Percentiles rank a stretch among this genome's conserved stretches.
Conservation (phyloP, 768 basidiomycete species). For the Mycena galericulata region DNA sequence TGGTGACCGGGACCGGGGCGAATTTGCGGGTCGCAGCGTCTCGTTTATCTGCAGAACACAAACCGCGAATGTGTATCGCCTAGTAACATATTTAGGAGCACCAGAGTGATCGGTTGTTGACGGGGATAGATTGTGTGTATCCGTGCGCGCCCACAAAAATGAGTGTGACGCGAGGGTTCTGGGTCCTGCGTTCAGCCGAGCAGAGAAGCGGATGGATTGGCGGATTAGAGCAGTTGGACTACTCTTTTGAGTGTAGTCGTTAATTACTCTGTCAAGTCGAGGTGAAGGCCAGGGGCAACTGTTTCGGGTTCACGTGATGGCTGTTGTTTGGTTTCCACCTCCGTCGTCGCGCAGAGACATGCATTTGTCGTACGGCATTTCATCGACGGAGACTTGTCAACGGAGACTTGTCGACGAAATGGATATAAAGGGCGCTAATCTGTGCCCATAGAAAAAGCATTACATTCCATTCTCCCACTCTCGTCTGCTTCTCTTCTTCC, state of each 20-base stretch:
- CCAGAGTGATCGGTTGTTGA: conserved; percentile 1
- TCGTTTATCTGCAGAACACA: too few relatives aligned
- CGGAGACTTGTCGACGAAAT: not conserved
- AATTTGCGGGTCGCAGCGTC: too few relatives aligned
- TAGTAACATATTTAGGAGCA: not conserved
- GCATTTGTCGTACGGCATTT: not conserved
- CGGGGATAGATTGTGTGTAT: conserved; percentile 2
- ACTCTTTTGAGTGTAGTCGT: too few relatives aligned
- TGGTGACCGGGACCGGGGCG: too few relatives aligned
- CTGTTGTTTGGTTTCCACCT: not conserved
- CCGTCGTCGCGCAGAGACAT: not conserved
- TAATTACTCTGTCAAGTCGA: too few relatives aligned
- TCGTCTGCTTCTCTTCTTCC: too few relatives aligned
- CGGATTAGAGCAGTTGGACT: too few relatives aligned
- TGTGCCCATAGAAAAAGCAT: not conserved
- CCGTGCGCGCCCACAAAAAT: not conserved
- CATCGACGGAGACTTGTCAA: not conserved
- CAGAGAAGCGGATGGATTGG: not conserved
- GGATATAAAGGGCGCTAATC: not conserved
- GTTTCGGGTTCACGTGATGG: not conserved
- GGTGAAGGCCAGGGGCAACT: not conserved
- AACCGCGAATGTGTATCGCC: too few relatives aligned
- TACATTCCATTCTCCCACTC: not conserved
- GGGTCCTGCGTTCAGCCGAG: not conserved
- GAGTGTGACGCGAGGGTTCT: not conserved